Conservation (phyloP, 257 asterid species). For the Solanum sitiens region DNA sequence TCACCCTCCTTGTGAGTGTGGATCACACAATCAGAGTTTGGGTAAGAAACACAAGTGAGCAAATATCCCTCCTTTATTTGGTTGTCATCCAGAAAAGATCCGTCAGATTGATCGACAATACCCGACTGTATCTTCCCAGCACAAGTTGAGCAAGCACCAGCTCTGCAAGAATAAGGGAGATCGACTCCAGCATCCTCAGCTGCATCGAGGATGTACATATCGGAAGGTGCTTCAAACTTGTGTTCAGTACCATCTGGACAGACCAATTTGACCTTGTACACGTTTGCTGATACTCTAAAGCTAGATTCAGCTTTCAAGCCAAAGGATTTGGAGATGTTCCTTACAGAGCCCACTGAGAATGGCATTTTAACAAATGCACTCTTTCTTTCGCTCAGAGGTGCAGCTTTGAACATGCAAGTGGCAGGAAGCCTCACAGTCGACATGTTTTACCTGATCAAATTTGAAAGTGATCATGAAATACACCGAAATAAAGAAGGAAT, state of each 20-base stretch:
- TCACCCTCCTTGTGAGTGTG: slow-evolving; percentile 78
- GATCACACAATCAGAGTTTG: slow-evolving; percentile 66
- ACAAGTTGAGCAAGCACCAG: slow-evolving; percentile 92
- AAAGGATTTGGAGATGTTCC: slow-evolving; percentile 33
- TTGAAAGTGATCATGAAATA: background rate
- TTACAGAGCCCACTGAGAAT: slow-evolving; percentile 31
- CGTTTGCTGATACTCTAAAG: slow-evolving; percentile 41
- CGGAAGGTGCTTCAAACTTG: slow-evolving; percentile 59
- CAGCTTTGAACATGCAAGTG: slow-evolving; percentile 25
- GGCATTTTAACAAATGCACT: slow-evolving; percentile 36
- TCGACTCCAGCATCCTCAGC: slow-evolving; percentile 72
- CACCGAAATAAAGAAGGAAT: background rate
- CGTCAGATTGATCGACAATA: slow-evolving; percentile 62
- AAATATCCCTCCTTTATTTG: slow-evolving; percentile 47
- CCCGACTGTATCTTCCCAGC: slow-evolving; percentile 62
- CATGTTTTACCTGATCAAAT: slow-evolving; percentile 47
- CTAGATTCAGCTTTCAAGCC: slow-evolving; percentile 42
- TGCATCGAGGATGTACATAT: slow-evolving; percentile 60
- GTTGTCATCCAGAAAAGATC: slow-evolving; percentile 58
- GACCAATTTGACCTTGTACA: slow-evolving; percentile 60
- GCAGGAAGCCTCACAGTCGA: slow-evolving; percentile 46
- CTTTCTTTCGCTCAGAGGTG: slow-evolving; percentile 21
- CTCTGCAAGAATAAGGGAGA: slow-evolving; percentile 83
- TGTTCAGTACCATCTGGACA: slow-evolving; percentile 45
- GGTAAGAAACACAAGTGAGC: slow-evolving; percentile 76